Evolutionary conservation across 1,284 basidiomycete species (phyloP).

Genomic region (Mycena citricolor): DNA sequence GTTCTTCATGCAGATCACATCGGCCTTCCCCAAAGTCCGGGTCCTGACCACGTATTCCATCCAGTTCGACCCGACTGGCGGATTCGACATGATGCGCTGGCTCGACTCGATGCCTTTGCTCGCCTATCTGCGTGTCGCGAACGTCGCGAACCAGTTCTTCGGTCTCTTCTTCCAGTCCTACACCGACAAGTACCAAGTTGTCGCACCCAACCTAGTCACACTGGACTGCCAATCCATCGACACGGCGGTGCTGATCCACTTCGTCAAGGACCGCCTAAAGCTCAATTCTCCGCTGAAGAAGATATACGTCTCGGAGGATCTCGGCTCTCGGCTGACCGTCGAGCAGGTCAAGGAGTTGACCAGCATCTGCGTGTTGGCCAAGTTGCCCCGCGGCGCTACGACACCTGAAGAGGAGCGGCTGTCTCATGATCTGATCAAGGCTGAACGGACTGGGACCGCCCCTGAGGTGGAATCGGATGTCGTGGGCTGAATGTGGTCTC

Average conservation of each 20-base stretch:
- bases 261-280: slow-evolving; percentile 24
- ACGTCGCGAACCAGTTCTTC: slow-evolving; percentile 39
- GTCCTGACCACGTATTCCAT: slow-evolving; percentile 50
- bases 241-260: slow-evolving; percentile 27
- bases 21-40: slow-evolving; percentile 45
- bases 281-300: slow-evolving; percentile 32
- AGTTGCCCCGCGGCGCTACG: slow-evolving; percentile 20
- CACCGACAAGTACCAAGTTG: slow-evolving; percentile 26
- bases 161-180: slow-evolving; percentile 41
- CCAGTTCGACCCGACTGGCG: slow-evolving; percentile 31
- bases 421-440: slow-evolving; percentile 2
- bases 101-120: slow-evolving; percentile 54
- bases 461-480: too few species aligned
- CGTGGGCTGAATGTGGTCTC: too few species aligned
- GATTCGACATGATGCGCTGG: slow-evolving; percentile 42
- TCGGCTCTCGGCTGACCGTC: slow-evolving; percentile 18
- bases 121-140: slow-evolving; percentile 46
- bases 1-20: slow-evolving; percentile 45
- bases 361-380: slow-evolving; percentile 12
- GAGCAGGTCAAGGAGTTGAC: slow-evolving; percentile 25
- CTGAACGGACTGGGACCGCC: too few species aligned
- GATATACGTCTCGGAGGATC: slow-evolving; percentile 31
- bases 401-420: slow-evolving; percentile 20
- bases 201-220: slow-evolving; percentile 14
- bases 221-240: slow-evolving; percentile 28